Base-by-base conservation (phyloP, 2,329 filamentous ascomycete genomes). In the Clathrospora elynae region DNA sequence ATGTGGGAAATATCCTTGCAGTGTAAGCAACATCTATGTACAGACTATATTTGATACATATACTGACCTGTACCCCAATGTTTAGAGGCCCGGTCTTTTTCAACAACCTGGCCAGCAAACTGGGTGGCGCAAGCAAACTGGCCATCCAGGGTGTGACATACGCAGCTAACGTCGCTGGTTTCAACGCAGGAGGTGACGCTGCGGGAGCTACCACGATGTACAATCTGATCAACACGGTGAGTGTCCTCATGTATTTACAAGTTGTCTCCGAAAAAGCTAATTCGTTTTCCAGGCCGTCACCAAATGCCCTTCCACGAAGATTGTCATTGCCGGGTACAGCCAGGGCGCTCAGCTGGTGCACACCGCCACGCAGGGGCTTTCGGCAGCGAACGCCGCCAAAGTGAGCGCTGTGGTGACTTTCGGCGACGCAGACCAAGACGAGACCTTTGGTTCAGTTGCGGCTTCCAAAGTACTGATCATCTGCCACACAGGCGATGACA, bases 81-180 rank as follows among this genome's bases (percentile, higher is more conserved):
- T n/a, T n/a, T n/a, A n/a, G 58, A 31, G 60, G 60, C 1, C 78
- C 78, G 3, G 70, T 73, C 2, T 75, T 81, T 61, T 77, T 78
- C 60, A 67, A 74, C 19, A 71, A 72, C 5, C 61, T 82, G 2
- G 68, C 67, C 8, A 39, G 57, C 7, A 49, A 61, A 12, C 58
- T 79, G 19, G 76, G 73, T 25, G 67, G 59, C 30, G 51, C 61
- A 6, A 66, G 62, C 35, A 71, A 72, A 34, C 59, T 80, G 10
- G 73, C 73, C 4, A 71, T 80, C n/a, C 79, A 82, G 62, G 79
- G 79, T 35, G 76, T 82, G n/a, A 70, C 74, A 19, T 82, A 82
- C 55, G 57, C 73, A 2, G 79, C 78, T 6, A 51, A 50, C 17
- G 42, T 66, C 13, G 5, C 48, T 10, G 77, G 77, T 0, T 78